These are phyloP conservation scores for Chrysanthemum makinoi DNA, from an alignment of 129 eudicot species.

Conservation along the genomic window DNA sequence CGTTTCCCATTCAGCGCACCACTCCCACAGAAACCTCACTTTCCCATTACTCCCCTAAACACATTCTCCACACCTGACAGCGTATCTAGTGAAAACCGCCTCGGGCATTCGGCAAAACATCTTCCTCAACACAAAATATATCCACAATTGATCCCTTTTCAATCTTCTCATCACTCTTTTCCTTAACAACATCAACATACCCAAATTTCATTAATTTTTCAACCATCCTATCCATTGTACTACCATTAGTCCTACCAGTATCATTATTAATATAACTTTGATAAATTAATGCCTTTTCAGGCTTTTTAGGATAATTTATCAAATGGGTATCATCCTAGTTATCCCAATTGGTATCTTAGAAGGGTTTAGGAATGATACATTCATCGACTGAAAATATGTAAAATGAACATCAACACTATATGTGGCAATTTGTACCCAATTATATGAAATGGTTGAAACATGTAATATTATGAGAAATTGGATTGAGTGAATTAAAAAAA, in stretches of 20 bases:
- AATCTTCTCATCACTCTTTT: constrained; percentile 33
- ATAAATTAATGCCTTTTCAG: constrained; percentile 29
- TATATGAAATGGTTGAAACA: no score
- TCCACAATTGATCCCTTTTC: constrained; percentile 91
- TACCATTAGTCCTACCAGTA: constrained; percentile 41
- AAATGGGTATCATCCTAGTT: constrained; percentile 62
- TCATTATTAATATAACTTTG: constrained; percentile 24
- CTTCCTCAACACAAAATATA: constrained; percentile 81
- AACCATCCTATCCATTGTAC: constrained; percentile 88
- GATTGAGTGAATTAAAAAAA: no score
- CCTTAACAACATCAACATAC: constrained; percentile 54
- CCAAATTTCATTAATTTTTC: constrained; percentile 76
- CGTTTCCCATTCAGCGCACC: constrained; percentile 94
- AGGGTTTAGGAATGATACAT: no score
- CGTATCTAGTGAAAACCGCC: constrained; percentile 70
- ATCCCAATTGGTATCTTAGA: not conserved
- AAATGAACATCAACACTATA: no score
- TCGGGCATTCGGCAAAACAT: constrained; percentile 68
- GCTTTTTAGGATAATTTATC: constrained; percentile 41
- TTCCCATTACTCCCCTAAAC: constrained; percentile 47
- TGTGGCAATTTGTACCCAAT: no score
- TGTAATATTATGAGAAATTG: no score
- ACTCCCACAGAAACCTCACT: constrained; percentile 86
- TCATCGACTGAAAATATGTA: no score
- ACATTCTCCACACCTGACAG: constrained; percentile 58